Conservation (phyloP, 805 yeast genomes). For the Yamadazyma insecticola region DNA sequence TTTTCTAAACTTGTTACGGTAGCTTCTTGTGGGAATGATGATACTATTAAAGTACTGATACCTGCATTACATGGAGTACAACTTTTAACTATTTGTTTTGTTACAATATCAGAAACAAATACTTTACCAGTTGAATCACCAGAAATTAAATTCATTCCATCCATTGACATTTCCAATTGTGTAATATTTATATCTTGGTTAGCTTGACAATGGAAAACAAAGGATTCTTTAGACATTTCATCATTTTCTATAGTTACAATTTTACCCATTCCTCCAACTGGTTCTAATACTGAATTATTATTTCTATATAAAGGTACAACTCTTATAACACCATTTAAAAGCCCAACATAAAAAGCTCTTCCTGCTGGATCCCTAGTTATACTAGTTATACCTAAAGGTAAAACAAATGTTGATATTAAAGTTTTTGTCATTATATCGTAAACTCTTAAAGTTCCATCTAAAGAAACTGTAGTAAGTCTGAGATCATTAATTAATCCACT, state of each 20-base stretch:
- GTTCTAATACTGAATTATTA: conserved; percentile 43
- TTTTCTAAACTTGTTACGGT: conserved; percentile 2
- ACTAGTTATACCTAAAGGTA: conserved; percentile 52
- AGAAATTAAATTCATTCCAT: conserved; percentile 65
- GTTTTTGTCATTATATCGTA: conserved; percentile 49
- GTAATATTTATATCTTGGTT: too few species aligned
- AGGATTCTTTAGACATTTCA: conserved; percentile 44
- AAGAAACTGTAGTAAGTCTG: conserved; percentile 63
- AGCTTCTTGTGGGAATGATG: conserved; percentile 14
- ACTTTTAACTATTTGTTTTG: conserved; percentile 64
- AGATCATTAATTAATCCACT: conserved; percentile 56
- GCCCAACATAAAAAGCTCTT: conserved; percentile 68
- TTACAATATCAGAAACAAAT: conserved; percentile 60
- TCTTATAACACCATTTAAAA: conserved; percentile 57
- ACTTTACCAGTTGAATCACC: conserved; percentile 76
- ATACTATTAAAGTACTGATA: conserved; percentile 26
- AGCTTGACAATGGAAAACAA: conserved; percentile 48
- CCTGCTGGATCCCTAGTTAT: conserved; percentile 74
- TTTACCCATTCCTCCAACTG: conserved; percentile 56
- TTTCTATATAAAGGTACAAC: conserved; percentile 46
- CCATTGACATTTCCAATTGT: conserved; percentile 57
- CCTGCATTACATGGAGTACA: conserved; percentile 38
- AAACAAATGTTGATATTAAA: conserved; percentile 67
- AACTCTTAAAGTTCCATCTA: conserved; percentile 70
- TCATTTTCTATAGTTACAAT: conserved; percentile 51